These are phyloP conservation scores for Claviceps maximensis DNA, from an alignment of 2,329 filamentous ascomycete genomes.

Conservation along the genomic window DNA sequence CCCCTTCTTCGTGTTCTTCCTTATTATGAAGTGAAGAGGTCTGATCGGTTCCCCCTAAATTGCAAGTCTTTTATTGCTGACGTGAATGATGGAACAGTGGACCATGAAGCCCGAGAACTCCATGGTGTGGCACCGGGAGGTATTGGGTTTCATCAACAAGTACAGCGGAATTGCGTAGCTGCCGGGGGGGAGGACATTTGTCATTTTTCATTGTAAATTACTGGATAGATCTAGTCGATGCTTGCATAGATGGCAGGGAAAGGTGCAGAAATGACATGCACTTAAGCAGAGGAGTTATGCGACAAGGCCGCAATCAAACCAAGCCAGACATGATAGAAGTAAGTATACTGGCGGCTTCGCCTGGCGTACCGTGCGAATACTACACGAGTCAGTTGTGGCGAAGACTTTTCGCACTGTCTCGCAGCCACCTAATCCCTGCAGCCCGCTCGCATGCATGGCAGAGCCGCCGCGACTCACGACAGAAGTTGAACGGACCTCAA, in stretches of 20 bases:
- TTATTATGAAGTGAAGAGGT: too few relatives aligned
- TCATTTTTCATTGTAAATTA: neutral
- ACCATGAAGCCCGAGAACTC: constrained; percentile 87
- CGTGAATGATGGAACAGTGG: constrained; percentile 36
- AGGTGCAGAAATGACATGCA: too few relatives aligned
- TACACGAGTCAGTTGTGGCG: too few relatives aligned
- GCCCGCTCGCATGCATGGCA: too few relatives aligned
- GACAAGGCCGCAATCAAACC: too few relatives aligned
- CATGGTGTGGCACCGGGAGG: constrained; percentile 77
- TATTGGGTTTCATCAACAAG: constrained; percentile 64
- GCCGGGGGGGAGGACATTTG: neutral
- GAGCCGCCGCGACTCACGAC: neutral
- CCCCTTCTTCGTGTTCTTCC: neutral
- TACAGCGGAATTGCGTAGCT: constrained; percentile 32
- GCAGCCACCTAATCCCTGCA: too few relatives aligned
- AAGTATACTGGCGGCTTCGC: neutral
- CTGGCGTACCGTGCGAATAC: too few relatives aligned
- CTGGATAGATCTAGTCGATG: neutral
- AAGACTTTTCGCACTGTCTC: too few relatives aligned
- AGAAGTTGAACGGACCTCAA: neutral
- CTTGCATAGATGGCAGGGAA: neutral
- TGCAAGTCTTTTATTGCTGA: neutral
- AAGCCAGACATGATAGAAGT: neutral
- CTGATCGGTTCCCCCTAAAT: too few relatives aligned
- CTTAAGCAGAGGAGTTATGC: too few relatives aligned